Percentiles rank a stretch among this genome's conserved stretches.
phyloP scores from a whole-genome alignment of 768 basidiomycete genomes.

The Fomitopsis serialis region DNA sequence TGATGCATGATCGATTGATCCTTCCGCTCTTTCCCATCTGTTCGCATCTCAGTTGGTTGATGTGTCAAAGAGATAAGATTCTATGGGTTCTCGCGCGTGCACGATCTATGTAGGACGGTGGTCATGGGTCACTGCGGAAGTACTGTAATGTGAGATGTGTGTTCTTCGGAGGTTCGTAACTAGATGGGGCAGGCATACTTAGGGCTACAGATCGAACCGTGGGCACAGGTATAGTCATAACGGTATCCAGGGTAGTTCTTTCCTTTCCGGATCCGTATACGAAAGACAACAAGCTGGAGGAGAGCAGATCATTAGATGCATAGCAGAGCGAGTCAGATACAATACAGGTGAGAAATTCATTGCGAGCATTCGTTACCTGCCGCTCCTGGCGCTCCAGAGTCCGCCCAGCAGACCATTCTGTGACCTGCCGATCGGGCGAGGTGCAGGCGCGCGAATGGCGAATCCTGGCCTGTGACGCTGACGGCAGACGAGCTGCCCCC shows the following conservation, averaged over 20 bases:
- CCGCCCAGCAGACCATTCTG: slow-evolving; percentile 8
- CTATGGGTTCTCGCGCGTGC: neutral
- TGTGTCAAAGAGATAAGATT: no score
- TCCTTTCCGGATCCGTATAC: neutral
- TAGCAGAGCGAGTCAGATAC: neutral
- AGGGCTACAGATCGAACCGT: neutral
- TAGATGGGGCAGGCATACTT: neutral
- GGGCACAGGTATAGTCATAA: neutral
- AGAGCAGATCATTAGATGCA: neutral
- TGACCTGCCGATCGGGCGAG: slow-evolving; percentile 13
- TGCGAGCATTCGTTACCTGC: neutral
- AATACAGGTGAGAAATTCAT: neutral
- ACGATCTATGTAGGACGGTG: neutral
- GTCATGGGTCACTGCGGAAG: neutral
- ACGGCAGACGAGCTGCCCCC: slow-evolving; percentile 13
- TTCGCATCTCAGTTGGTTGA: neutral
- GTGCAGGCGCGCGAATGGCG: slow-evolving; percentile 12
- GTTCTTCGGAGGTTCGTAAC: neutral
- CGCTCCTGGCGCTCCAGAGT: slow-evolving; percentile 2
- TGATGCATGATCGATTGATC: no score
- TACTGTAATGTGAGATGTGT: no score
- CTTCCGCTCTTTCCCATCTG: neutral
- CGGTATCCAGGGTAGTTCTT: neutral
- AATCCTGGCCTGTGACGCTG: slow-evolving; percentile 10
- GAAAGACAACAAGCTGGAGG: neutral